Evolutionary conservation across 805 yeast species (phyloP).

Genomic region (Metschnikowia aberdeeniae): DNA sequence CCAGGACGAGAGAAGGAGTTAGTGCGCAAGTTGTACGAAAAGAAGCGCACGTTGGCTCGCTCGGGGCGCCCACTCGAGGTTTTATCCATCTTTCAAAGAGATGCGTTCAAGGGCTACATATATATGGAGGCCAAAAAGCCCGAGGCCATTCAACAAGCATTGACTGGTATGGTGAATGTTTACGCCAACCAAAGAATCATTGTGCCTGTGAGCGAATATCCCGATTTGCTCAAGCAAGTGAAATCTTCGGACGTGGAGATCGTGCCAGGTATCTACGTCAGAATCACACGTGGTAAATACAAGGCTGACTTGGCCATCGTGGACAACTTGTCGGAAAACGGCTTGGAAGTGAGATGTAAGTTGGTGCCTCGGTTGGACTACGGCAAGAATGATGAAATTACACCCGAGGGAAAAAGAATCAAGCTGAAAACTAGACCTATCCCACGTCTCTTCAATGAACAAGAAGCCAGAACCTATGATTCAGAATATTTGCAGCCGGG

Average conservation of each 20-base stretch:
- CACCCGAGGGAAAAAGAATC: constrained; percentile 39
- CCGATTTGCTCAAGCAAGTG: constrained; percentile 85
- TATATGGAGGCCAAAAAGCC: constrained; percentile 93
- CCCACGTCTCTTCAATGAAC: constrained; percentile 80
- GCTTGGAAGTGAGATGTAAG: constrained; percentile 89
- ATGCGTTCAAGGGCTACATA: constrained; percentile 84
- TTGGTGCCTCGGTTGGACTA: constrained; percentile 92
- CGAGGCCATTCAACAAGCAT: constrained; percentile 85
- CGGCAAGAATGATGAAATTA: constrained; percentile 59
- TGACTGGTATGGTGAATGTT: constrained; percentile 85
- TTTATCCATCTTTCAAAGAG: constrained; percentile 89
- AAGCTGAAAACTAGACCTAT: constrained; percentile 73
- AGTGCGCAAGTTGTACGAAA: constrained; percentile 78
- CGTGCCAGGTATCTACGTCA: constrained; percentile 87
- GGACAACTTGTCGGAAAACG: constrained; percentile 89
- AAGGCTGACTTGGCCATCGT: constrained; percentile 91
- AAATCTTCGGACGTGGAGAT: constrained; percentile 84
- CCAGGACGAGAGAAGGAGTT: constrained; percentile 91
- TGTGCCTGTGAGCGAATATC: constrained; percentile 94
- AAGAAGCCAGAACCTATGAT: constrained; percentile 84
- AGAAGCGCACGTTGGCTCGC: constrained; percentile 72
- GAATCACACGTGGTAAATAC: constrained; percentile 87
- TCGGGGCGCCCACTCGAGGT: constrained; percentile 79
- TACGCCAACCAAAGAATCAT: constrained; percentile 68
- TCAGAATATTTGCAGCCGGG: constrained; percentile 67